Evolutionary conservation across 345 rosid species (phyloP), one percentile per base, ranked within the genome.

Genomic region (Viola odorata): DNA sequence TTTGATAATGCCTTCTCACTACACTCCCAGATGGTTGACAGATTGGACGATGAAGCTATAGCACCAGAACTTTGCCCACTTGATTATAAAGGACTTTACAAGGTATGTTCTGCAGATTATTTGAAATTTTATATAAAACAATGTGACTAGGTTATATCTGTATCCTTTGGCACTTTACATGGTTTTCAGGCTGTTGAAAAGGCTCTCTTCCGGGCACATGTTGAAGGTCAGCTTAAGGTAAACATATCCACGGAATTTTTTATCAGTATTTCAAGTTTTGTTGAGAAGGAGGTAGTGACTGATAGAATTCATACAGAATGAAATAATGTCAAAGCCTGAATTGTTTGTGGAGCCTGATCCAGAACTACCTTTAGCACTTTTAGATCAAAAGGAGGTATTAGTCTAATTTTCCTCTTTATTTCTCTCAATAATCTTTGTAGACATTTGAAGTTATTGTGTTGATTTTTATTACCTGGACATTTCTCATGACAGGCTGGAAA

Each of bases 201-300:
- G 78, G 98, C 98, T 71, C 85, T 89, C 57, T 91, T 91, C 75
- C 83, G 95, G 74, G 98, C 98, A 57, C 98, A 91, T 68, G 95
- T 89, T 23, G 96, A 91, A 80, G 98, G 98, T 45, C 96, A 82
- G 76, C 89, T 91, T 60, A 91, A 91, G 98, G 98, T 91, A 71
- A 68, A 36, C 69, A 37, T 41, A 41, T 50, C 12, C 5, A 23
- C 3, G 1, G 53, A 41, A 42, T 37, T 58, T 42, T 23, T 16
- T 53, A 9, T 32, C 50, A 17, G 10, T 44, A 12, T 53, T n/a
- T 54, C n/a, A 15, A 38, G 37, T 37, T 1, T 14, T 50, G 7
- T 53, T 60, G 50, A 51, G 69, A 13, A 52, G 48, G 5, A 69
- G 57, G 37, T 62, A 48, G 51, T 63, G 14, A 75, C 53, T n/a